Conservation (phyloP, 1,284 basidiomycete genomes). For the Sporisorium sorghi region DNA sequence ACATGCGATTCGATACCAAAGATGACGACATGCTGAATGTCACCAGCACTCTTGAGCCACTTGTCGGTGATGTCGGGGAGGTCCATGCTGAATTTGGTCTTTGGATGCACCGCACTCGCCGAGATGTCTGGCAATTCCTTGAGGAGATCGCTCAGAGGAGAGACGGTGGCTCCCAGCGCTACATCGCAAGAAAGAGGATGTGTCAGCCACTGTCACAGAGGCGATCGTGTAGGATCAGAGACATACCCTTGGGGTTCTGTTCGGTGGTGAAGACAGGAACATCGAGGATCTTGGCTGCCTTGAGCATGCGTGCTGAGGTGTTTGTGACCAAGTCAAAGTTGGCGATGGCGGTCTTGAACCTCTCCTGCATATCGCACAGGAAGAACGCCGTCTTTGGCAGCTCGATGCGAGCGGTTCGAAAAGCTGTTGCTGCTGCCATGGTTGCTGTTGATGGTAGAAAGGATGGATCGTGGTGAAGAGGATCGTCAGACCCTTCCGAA, state of each 20-base stretch:
- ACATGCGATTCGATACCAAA: constrained; percentile 90
- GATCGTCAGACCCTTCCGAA: neutral
- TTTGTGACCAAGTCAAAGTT: constrained; percentile 54
- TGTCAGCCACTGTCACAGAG: neutral
- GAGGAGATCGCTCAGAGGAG: constrained; percentile 74
- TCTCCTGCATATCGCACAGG: constrained; percentile 64
- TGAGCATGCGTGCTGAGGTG: constrained; percentile 58
- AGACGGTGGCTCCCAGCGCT: constrained; percentile 81
- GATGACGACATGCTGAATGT: constrained; percentile 77
- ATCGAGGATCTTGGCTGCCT: constrained; percentile 73
- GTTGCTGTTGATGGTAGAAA: neutral
- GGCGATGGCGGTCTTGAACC: constrained; percentile 58
- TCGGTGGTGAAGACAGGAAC: constrained; percentile 83
- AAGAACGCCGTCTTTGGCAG: constrained; percentile 61
- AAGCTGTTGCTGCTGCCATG: constrained; percentile 17
- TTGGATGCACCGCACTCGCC: constrained; percentile 76
- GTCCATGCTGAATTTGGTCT: constrained; percentile 85
- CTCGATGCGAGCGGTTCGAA: constrained; percentile 49
- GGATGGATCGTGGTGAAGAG: neutral
- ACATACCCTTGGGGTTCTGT: constrained; percentile 81
- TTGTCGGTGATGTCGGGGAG: constrained; percentile 75
- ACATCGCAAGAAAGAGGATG: neutral
- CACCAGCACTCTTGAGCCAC: constrained; percentile 71
- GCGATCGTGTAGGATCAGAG: too few species aligned
- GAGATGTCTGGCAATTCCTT: constrained; percentile 74